Evolutionary conservation across 2,329 filamentous ascomycete species (phyloP).

Genomic region (Calonectria henricotiae): DNA sequence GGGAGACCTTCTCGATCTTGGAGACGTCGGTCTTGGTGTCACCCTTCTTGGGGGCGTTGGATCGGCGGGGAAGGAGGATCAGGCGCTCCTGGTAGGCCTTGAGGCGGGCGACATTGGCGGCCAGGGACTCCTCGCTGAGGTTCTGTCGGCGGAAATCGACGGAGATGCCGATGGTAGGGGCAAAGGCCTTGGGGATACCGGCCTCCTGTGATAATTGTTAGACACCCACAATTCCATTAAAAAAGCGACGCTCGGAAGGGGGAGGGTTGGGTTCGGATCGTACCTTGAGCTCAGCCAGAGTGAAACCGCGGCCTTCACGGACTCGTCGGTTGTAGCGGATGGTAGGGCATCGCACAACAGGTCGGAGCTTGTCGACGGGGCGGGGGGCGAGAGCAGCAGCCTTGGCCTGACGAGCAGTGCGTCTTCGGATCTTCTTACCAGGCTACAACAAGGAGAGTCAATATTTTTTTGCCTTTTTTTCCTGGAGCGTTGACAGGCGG

Average conservation of each 20-base stretch:
- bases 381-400: conserved; percentile 95
- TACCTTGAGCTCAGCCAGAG: conserved; percentile 98
- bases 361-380: conserved; percentile 96
- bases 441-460: conserved; percentile 73
- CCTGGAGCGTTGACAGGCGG: conserved; percentile 35
- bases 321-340: conserved; percentile 99
- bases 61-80: conserved; percentile 97
- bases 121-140: conserved; percentile 94
- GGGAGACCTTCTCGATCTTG: conserved; percentile 74
- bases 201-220: conserved; percentile 80
- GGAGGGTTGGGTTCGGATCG: conserved; percentile 45
- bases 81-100: conserved; percentile 97
- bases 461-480: conserved; percentile 48
- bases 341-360: conserved; percentile 96
- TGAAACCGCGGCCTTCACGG: conserved; percentile 97
- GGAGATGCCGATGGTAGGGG: conserved; percentile 95
- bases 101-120: conserved; percentile 96
- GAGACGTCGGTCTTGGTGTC: conserved; percentile 88
- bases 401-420: conserved; percentile 93
- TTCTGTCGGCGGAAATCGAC: conserved; percentile 98
- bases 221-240: conserved; percentile 44
- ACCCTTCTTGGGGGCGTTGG: conserved; percentile 93
- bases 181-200: conserved; percentile 93
- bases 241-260: not conserved
- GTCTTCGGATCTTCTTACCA: conserved; percentile 95